Percentiles rank a stretch among this genome's conserved stretches.
Evolutionary conservation across 441 rosid species (phyloP).

Genomic region (Populus hybrid): DNA sequence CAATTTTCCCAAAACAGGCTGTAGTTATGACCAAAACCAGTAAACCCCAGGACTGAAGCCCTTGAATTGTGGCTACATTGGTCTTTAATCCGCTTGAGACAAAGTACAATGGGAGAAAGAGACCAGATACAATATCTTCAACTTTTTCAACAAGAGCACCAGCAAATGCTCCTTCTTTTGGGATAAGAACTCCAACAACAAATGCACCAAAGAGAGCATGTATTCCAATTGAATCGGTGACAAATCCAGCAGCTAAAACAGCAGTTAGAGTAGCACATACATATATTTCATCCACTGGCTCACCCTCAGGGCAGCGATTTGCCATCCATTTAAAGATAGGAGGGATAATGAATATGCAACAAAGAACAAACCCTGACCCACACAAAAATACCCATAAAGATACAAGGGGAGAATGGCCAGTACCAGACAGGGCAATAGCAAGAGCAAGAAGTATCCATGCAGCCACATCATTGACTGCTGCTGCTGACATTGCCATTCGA

Average conservation of each 20-base stretch:
- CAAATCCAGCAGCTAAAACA: constrained; percentile 66
- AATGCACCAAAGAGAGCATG: constrained; percentile 92
- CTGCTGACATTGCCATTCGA: constrained; percentile 89
- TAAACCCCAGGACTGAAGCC: constrained; percentile 83
- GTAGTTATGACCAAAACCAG: constrained; percentile 63
- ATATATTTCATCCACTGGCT: constrained; percentile 68
- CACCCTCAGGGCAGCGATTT: constrained; percentile 67
- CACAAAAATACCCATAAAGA: constrained; percentile 75
- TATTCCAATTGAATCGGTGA: constrained; percentile 73
- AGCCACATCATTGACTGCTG: constrained; percentile 83
- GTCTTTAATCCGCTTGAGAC: constrained; percentile 93
- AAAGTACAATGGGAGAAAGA: constrained; percentile 80
- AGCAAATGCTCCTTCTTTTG: constrained; percentile 82
- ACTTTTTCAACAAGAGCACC: constrained; percentile 75
- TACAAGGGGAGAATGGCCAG: constrained; percentile 45
- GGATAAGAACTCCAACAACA: constrained; percentile 72
- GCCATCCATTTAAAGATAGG: constrained; percentile 65
- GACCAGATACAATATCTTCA: constrained; percentile 86
- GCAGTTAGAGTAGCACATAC: constrained; percentile 57
- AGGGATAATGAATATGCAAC: constrained; percentile 40
- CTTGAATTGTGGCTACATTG: constrained; percentile 61
- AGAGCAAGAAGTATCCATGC: constrained; percentile 96
- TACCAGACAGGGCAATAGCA: constrained; percentile 81
- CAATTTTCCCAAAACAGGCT: constrained; percentile 82
- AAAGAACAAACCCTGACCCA: constrained; percentile 48